phyloP scores from a whole-genome alignment of 106 monocot species.

The Hemerocallis citrina region DNA sequence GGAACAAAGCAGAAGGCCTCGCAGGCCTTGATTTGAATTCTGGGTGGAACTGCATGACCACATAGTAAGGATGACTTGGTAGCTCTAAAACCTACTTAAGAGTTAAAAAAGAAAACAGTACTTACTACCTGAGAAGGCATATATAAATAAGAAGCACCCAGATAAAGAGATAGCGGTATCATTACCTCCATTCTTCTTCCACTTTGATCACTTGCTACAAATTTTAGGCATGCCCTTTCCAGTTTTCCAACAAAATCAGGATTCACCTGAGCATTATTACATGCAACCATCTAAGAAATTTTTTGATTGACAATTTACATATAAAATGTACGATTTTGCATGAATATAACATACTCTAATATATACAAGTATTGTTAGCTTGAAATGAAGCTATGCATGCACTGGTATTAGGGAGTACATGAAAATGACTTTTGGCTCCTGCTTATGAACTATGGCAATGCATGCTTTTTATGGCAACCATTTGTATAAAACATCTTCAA shows the following conservation, averaged over 20 bases:
- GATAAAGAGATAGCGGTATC: neutral
- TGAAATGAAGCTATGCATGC: too few species aligned
- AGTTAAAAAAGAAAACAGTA: neutral
- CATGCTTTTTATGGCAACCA: too few species aligned
- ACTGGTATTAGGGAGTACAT: too few species aligned
- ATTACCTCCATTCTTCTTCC: constrained; percentile 78
- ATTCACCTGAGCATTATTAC: constrained; percentile 45
- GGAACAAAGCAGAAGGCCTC: constrained; percentile 59
- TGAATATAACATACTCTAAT: too few species aligned
- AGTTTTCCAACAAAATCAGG: constrained; percentile 47
- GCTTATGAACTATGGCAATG: too few species aligned
- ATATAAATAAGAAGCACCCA: neutral
- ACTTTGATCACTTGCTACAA: constrained; percentile 75
- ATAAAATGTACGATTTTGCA: neutral
- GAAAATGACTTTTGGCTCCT: too few species aligned
- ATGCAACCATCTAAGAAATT: neutral
- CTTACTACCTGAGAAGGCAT: neutral
- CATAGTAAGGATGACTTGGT: constrained; percentile 57
- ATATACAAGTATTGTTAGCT: neutral
- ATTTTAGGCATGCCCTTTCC: constrained; percentile 55
- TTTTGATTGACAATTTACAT: neutral
- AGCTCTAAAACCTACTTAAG: constrained; percentile 56
- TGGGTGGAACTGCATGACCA: constrained; percentile 81
- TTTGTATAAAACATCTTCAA: too few species aligned
- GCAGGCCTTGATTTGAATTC: constrained; percentile 83